Conservation (phyloP, 192 early-diverging fungal genomes). For the Mortierella antarctica region DNA sequence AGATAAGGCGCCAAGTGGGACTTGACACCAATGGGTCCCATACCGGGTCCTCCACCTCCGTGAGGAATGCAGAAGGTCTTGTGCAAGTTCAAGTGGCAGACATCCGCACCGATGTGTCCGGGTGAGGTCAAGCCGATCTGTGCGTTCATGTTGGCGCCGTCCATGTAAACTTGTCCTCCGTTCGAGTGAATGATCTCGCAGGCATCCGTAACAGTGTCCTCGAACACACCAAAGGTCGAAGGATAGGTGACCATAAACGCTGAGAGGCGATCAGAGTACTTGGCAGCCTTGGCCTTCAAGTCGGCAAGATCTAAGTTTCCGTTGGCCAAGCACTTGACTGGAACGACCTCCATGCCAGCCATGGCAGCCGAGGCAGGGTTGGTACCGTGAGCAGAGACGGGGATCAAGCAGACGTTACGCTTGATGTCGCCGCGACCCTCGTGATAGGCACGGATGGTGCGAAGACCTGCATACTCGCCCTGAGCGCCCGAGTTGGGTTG, state of each 20-base stretch:
- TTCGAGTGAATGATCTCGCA: constrained; percentile 92
- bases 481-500: constrained; percentile 99
- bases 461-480: constrained; percentile 98
- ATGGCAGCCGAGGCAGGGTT: constrained; percentile 99
- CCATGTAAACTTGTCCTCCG: constrained; percentile 99
- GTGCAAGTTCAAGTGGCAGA: constrained; percentile 99
- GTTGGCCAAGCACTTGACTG: constrained; percentile 90
- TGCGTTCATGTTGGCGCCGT: constrained; percentile 93
- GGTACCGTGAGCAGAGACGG: constrained; percentile 98
- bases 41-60: constrained; percentile 98
- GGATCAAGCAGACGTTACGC: constrained; percentile 95
- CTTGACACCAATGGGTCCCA: constrained; percentile 97
- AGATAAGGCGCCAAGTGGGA: constrained; percentile 91
- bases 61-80: constrained; percentile 99
- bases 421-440: constrained; percentile 81
- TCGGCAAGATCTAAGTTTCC: constrained; percentile 95
- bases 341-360: constrained; percentile 95
- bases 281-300: constrained; percentile 86
- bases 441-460: constrained; percentile 94
- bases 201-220: constrained; percentile 86
- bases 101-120: constrained; percentile 97
- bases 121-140: constrained; percentile 87
- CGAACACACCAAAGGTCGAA: constrained; percentile 99
- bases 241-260: constrained; percentile 99
- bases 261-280: constrained; percentile 88